phyloP scores from a whole-genome alignment of 1,284 basidiomycete species.

The Sanguinoderma infundibulare region DNA sequence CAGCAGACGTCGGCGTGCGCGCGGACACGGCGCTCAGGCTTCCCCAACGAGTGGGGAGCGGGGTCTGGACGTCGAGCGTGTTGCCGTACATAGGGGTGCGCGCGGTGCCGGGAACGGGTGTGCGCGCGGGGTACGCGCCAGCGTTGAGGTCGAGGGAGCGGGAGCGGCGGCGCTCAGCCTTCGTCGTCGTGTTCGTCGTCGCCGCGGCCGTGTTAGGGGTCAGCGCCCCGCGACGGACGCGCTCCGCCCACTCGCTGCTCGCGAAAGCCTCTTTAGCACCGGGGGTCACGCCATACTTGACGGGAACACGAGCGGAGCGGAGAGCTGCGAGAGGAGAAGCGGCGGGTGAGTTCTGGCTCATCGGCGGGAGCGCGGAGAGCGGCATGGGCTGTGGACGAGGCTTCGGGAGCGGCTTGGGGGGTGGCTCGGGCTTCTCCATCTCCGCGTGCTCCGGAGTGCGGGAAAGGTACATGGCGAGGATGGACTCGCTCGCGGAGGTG shows the following conservation, averaged over 20 bases:
- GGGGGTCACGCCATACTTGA: slow-evolving; percentile 1
- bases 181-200: slow-evolving; percentile 16
- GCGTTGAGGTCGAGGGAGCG: slow-evolving; percentile 27
- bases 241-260: slow-evolving; percentile 29
- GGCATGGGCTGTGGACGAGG: slow-evolving; percentile 19
- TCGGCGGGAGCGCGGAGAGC: slow-evolving; percentile 18
- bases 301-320: slow-evolving; percentile 18
- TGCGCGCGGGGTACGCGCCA: slow-evolving; percentile 8
- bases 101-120: slow-evolving; percentile 10
- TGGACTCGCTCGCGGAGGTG: slow-evolving; percentile 29
- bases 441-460: slow-evolving; percentile 20
- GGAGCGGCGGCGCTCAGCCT: slow-evolving; percentile 28
- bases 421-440: slow-evolving; percentile 18
- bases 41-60: slow-evolving; percentile 9
- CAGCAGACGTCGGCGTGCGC: slow-evolving; percentile 14
- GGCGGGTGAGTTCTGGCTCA: slow-evolving; percentile 17
- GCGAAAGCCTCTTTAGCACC: slow-evolving; percentile 19
- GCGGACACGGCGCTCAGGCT: slow-evolving; percentile 18
- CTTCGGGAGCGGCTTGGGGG: slow-evolving; percentile 20
- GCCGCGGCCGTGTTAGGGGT: slow-evolving; percentile 19
- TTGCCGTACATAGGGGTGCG: slow-evolving; percentile 21
- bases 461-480: slow-evolving; percentile 37
- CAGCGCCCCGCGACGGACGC: slow-evolving; percentile 25
- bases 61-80: slow-evolving; percentile 10
- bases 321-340: slow-evolving; percentile 17